Base-by-base conservation (phyloP, 1,139 yeast genomes). In the Groenewaldozyma auringiensis region DNA sequence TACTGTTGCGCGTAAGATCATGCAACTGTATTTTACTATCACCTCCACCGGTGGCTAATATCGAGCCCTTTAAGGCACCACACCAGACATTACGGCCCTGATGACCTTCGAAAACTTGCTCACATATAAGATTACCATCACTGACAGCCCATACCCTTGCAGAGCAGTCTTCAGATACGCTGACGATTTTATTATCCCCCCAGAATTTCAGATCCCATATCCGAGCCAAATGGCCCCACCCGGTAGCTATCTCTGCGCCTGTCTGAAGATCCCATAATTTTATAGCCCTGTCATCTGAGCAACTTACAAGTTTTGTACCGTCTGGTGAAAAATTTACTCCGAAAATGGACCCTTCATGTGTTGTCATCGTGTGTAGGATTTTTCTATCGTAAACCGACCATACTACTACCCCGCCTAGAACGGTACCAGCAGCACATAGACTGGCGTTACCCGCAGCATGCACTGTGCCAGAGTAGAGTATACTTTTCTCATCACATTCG, bases 191-290 rank as follows among this genome's bases (percentile, higher is more conserved):
- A 1, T 57, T 52, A 37, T 66, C 61, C 4, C 62, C 63, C 50
- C 70, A 75, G 61, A 88, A 87, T 39, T 72, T 72, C 45, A 92
- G 69, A 38, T 76, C 76, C 98, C 98, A 92, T 38, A 92, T 88
- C 60, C 98, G 75, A 0, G 97, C 89, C 2, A 85, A 83, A 61
- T 92, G 98, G 14, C 97, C 97, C 96, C 97, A 92, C 0, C 96
- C 97, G 35, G 80, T 76, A 1, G 92, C 83, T 33, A 84, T 53
- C 29, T 80, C 65, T 4, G 66, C 54, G 0, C 94, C 92, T 2
- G 56, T 41, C 4, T 59, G 56, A 51, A 81, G 67, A 53, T 78
- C 78, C 80, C 89, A 89, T 9, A 92, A 62, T 47, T 82, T 81
- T 43, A 92, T 78, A 0, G 96, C 84, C 51, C 98, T 72, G 60